These are phyloP conservation scores for Lachnellula willkommii DNA, from an alignment of 2,329 filamentous ascomycete species.

Conservation along the genomic window DNA sequence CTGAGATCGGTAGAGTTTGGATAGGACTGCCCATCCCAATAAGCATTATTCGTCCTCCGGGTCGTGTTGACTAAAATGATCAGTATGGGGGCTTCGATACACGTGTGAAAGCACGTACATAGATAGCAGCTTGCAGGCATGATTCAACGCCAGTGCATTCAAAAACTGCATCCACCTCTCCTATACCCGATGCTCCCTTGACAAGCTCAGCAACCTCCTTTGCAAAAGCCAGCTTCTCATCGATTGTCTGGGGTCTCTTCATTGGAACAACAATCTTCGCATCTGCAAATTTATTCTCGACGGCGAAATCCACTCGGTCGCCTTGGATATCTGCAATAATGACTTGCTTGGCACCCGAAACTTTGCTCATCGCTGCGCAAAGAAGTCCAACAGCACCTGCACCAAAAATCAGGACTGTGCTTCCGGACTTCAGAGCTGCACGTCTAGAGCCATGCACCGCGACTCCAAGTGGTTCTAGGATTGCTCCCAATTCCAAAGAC, in stretches of 20 bases:
- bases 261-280: constrained; percentile 29
- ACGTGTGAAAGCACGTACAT: constrained; percentile 62
- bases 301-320: constrained; percentile 75
- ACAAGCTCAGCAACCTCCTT: constrained; percentile 28
- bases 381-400: constrained; percentile 84
- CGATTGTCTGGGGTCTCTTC: constrained; percentile 26
- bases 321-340: constrained; percentile 94
- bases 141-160: constrained; percentile 55
- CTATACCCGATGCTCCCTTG: constrained; percentile 50
- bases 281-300: constrained; percentile 30
- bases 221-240: constrained; percentile 33
- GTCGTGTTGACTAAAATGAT: constrained; percentile 46
- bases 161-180: constrained; percentile 61
- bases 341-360: constrained; percentile 80
- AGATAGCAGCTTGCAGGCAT: constrained; percentile 53
- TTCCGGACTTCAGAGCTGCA: constrained; percentile 70
- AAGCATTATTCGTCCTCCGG: constrained; percentile 67
- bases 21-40: constrained; percentile 75
- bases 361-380: constrained; percentile 37
- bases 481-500: constrained; percentile 81
- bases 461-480: constrained; percentile 86
- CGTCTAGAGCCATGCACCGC: constrained; percentile 84
- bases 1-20: constrained; percentile 67
- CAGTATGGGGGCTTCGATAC: constrained; percentile 35
- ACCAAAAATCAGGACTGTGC: constrained; percentile 82